Evolutionary conservation across 148 eudicot species (phyloP), one percentile per base, ranked within the genome.

Genomic region (Talinum fruticosum): DNA sequence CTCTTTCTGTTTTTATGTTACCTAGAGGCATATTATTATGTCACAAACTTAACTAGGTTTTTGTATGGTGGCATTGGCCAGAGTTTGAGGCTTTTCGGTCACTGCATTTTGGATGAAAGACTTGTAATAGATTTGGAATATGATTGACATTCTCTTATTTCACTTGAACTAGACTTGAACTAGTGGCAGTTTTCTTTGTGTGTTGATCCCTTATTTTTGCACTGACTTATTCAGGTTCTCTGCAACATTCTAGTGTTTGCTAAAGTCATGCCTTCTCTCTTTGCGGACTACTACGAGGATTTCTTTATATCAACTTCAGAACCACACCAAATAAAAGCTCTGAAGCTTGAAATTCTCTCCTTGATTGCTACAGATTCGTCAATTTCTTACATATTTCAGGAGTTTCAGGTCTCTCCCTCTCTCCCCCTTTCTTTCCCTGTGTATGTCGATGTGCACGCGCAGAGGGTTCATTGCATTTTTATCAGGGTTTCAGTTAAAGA

Each of bases 161-260:
- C 6, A 21, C n/a, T 34, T 77, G 8, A 14, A 35, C 44, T 47
- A 32, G 66, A 34, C 45, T 65, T 45, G 33, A 36, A 75, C 29
- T 75, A 51, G 24, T 70, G 64, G 19, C 54, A 53, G 44, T 16
- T 49, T 73, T 21, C 44, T 69, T 71, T 19, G 37, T 61, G 29
- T 75, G 12, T 62, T 38, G 12, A 69, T 24, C 47, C 59, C 67
- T 79, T 49, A 67, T 53, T 75, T n/a, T 80, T 44, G 28, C 61
- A 23, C 83, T 72, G 74, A 29, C 33, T 65, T 84, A 47, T 86
- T 74, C 87, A 96, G 99, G 97, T 89, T 69, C 93, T 96, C 70
- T 91, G 97, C 89, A 96, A 96, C 82, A 89, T 96, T 78, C 99
- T 91, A 87, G 93, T 93, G 78, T 93, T 96, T 83, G 89, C 94